Conservation (phyloP, 306 rosid species). For the Vigna mungo region DNA sequence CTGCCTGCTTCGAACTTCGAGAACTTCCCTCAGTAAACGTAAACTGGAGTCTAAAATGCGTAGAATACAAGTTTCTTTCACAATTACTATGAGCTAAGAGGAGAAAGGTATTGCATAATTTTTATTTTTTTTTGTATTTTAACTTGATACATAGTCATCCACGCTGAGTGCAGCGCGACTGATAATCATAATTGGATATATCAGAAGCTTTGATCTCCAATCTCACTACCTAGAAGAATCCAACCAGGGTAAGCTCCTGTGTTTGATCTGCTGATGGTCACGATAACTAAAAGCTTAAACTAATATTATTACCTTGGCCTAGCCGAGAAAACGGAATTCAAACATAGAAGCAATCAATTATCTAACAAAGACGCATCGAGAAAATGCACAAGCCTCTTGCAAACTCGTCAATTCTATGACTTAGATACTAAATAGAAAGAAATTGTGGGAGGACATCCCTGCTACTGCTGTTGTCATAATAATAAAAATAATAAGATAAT, state of each 20-base stretch:
- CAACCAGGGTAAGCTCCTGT: slow-evolving; percentile 6
- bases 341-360: not conserved
- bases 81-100: slow-evolving; percentile 1
- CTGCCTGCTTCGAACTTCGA: not conserved
- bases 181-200: slow-evolving; percentile 16
- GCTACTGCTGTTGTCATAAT: not conserved
- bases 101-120: slow-evolving; percentile 3
- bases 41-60: slow-evolving; percentile 3
- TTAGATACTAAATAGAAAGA: not conserved
- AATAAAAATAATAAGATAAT: slow-evolving; percentile 25
- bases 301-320: slow-evolving; percentile 7
- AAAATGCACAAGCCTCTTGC: slow-evolving; percentile 29
- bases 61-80: slow-evolving; percentile 10
- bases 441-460: not conserved
- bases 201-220: slow-evolving; percentile 21
- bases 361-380: slow-evolving; percentile 1
- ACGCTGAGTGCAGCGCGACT: not conserved
- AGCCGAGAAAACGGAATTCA: not conserved
- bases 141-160: slow-evolving; percentile 7
- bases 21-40: not conserved
- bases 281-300: slow-evolving; percentile 10
- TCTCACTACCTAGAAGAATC: slow-evolving; percentile 3
- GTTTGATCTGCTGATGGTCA: slow-evolving; percentile 28
- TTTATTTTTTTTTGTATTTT: slow-evolving; percentile 8
- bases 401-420: slow-evolving; percentile 9